Evolutionary conservation across 257 asterid genomes (phyloP), one percentile per base, ranked within the genome.

Genomic region (Ligustrum vulgare): DNA sequence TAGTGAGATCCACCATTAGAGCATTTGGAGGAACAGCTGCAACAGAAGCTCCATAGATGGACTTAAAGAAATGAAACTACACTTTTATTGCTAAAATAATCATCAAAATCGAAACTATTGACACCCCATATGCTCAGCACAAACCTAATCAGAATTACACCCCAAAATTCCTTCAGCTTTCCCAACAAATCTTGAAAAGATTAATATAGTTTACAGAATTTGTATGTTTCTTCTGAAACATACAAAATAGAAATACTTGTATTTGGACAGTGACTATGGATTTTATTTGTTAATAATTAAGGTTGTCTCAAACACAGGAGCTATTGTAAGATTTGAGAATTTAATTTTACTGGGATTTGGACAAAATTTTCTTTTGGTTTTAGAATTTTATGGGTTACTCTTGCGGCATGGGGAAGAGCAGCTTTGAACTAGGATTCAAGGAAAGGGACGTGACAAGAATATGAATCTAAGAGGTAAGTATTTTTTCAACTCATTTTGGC

Each of bases 1-100:
- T 90, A 67, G 97, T 83, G 78, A 94, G 91, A 35, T 84, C 86
- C 80, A 94, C 94, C 97, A 88, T 89, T 63, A 94, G 87, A 39
- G 92, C 87, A 77, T 82, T 51, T 16, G 87, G 76, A 33, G 79
- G 85, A 75, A 72, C 63, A 67, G 90, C 64, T 37, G 87, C 87
- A 66, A 86, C 88, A 33, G 87, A 79, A 12, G 82, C 83, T 66
- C 86, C 93, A 87, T 88, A 86, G 47, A 84, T 86, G 74, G 90
- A 84, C 72, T 90, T 89, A 79, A 86, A 70, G n/a, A 70, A 77
- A 54, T 35, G 89, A 77, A 28, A 81, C 77, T 75, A 82, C 84
- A 22, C 92, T 87, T 84, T 73, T 74, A 60, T 84, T 82, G 67
- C 68, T 23, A 33, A 80, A 82, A 13, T 79, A 28, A 0, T 82